A percentile compares a stretch with the other conserved stretches of the same genome.
These are phyloP conservation scores for Lotus japonicus DNA, from an alignment of 306 rosid genomes.

Conservation along the genomic window DNA sequence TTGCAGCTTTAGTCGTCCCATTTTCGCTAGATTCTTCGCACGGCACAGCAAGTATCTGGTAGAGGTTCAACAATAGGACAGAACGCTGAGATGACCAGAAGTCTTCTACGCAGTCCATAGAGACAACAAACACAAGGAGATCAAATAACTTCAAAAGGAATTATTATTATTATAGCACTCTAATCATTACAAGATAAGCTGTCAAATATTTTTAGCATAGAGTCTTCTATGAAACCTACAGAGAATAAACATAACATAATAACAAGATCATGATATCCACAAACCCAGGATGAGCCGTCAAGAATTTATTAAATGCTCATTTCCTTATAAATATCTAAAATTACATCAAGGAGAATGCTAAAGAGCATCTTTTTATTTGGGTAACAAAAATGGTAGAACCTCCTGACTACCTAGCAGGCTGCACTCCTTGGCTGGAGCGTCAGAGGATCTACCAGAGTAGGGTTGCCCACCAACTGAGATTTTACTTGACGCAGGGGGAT, in stretches of 20 bases:
- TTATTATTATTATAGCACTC: background rate
- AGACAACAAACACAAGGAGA: background rate
- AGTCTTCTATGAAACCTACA: background rate
- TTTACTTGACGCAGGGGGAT: too few relatives aligned
- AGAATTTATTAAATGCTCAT: background rate
- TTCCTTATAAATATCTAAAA: background rate
- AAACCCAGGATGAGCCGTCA: background rate
- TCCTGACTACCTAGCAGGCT: too few relatives aligned
- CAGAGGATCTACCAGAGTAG: too few relatives aligned
- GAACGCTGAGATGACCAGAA: background rate
- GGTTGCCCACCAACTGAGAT: too few relatives aligned
- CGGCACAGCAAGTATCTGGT: constrained; percentile 10
- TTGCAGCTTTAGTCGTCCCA: constrained; percentile 84
- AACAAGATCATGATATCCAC: background rate
- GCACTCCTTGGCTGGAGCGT: too few relatives aligned
- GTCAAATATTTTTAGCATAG: background rate
- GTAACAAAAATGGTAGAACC: too few relatives aligned
- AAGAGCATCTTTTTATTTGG: too few relatives aligned
- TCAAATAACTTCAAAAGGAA: background rate
- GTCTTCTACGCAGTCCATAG: background rate
- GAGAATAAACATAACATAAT: background rate
- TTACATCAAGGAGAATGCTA: background rate
- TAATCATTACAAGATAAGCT: background rate
- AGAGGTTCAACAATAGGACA: background rate
- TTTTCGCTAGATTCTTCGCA: constrained; percentile 20